Percentiles rank a stretch among this genome's conserved stretches.
Evolutionary conservation across 2,329 filamentous ascomycete genomes (phyloP).

Genomic region (Fusarium sp.): DNA sequence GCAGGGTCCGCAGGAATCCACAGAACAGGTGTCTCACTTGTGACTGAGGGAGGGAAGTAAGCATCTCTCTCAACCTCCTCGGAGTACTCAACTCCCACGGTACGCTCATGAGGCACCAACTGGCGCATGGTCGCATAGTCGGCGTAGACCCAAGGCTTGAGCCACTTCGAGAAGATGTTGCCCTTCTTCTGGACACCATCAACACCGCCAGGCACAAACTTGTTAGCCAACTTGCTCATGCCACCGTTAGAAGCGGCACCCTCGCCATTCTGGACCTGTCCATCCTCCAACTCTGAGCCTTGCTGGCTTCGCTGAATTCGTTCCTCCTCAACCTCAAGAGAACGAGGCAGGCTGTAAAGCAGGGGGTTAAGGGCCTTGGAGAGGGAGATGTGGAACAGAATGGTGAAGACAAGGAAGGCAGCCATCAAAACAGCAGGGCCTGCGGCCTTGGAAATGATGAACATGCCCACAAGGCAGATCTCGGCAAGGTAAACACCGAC

Average conservation of each 20-base stretch:
- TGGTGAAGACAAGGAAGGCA: conserved; percentile 78
- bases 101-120: conserved; percentile 71
- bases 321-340: conserved; percentile 58
- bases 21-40: conserved; percentile 68
- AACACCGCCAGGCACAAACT: conserved; percentile 37
- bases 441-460: conserved; percentile 73
- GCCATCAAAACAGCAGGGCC: conserved; percentile 82
- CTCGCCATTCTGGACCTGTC: conserved; percentile 24
- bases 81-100: conserved; percentile 65
- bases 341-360: conserved; percentile 76
- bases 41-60: conserved; percentile 78
- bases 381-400: conserved; percentile 80
- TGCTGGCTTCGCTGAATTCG: conserved; percentile 48
- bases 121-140: conserved; percentile 78
- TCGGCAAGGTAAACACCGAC: conserved; percentile 84
- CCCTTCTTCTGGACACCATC: conserved; percentile 56
- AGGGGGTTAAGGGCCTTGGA: conserved; percentile 77
- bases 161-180: conserved; percentile 67
- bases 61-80: conserved; percentile 72
- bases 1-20: conserved; percentile 81
- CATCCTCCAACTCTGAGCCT: conserved; percentile 44
- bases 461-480: conserved; percentile 83
- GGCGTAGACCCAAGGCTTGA: conserved; percentile 81
- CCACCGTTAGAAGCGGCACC: conserved; percentile 23
- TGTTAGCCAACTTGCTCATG: conserved; percentile 37